These are phyloP conservation scores for Xylariaceae sp. DNA, from an alignment of 2,329 filamentous ascomycete species.

Conservation along the genomic window DNA sequence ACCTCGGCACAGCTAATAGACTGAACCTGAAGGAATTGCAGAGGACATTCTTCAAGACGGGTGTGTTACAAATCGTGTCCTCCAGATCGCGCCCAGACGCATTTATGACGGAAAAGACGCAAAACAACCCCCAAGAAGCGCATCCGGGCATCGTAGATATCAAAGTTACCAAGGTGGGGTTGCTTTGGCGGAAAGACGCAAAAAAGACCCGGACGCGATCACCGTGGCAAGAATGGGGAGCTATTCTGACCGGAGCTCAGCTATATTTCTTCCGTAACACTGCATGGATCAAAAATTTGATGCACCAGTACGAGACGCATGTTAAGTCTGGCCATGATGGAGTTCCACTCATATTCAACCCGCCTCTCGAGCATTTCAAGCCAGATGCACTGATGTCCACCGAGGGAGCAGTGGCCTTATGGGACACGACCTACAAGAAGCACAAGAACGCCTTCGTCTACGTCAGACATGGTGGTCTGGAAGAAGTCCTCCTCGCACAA, in stretches of 20 bases:
- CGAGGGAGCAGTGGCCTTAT: conserved; percentile 82
- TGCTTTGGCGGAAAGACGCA: conserved; percentile 88
- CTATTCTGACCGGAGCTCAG: conserved; percentile 91
- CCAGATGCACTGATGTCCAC: conserved; percentile 92
- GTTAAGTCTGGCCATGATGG: conserved; percentile 72
- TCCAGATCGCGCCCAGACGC: conserved; percentile 89
- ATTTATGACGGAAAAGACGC: conserved; percentile 84
- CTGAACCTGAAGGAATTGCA: conserved; percentile 80
- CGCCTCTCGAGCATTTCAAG: conserved; percentile 86
- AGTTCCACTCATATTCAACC: conserved; percentile 81
- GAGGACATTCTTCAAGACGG: conserved; percentile 85
- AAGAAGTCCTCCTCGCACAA: conserved; percentile 88
- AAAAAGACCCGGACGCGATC: conserved; percentile 94
- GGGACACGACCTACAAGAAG: conserved; percentile 83
- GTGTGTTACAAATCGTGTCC: conserved; percentile 91
- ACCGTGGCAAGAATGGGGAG: conserved; percentile 99
- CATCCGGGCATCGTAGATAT: conserved; percentile 95
- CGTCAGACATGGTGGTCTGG: conserved; percentile 77
- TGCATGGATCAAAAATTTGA: conserved; percentile 84
- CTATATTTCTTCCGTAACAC: conserved; percentile 96
- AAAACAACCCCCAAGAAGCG: conserved; percentile 78
- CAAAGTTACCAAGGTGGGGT: conserved; percentile 92
- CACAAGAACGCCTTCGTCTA: conserved; percentile 96
- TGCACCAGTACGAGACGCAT: conserved; percentile 82
- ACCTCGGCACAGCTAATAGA: conserved; percentile 69